Conservation (phyloP, 768 basidiomycete genomes). For the Piloderma croceum region DNA sequence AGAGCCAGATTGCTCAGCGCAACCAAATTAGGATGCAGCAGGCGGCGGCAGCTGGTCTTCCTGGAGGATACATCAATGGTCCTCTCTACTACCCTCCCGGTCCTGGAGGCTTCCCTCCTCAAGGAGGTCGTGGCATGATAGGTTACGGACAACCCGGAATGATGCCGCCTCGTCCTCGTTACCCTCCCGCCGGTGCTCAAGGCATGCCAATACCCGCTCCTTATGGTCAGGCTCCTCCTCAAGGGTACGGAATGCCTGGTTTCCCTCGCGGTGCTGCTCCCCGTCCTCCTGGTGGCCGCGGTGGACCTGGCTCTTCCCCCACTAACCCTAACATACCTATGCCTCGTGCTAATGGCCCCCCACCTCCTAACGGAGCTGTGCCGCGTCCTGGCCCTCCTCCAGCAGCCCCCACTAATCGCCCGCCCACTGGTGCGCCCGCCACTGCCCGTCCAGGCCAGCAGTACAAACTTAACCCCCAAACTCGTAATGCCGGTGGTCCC, state of each 20-base stretch:
- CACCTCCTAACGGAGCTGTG: slow-evolving; percentile 47
- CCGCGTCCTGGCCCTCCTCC: slow-evolving; percentile 43
- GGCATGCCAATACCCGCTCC: slow-evolving; percentile 74
- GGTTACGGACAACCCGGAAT: slow-evolving; percentile 81
- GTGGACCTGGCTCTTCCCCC: slow-evolving; percentile 66
- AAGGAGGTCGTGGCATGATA: slow-evolving; percentile 67
- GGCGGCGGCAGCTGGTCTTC: slow-evolving; percentile 79
- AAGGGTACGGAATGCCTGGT: slow-evolving; percentile 62
- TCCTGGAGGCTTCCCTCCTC: slow-evolving; percentile 76
- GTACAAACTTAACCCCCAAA: slow-evolving; percentile 31
- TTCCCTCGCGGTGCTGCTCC: slow-evolving; percentile 56
- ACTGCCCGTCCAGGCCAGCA: slow-evolving; percentile 32
- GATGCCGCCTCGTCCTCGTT: slow-evolving; percentile 84
- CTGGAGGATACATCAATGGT: slow-evolving; percentile 75
- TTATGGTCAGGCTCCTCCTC: slow-evolving; percentile 69
- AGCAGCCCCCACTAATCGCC: slow-evolving; percentile 39
- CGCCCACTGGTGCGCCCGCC: slow-evolving; percentile 39
- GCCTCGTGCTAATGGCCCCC: slow-evolving; percentile 61
- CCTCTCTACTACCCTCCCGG: slow-evolving; percentile 84
- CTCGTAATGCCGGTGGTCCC: slow-evolving; percentile 28
- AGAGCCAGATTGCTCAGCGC: slow-evolving; percentile 97
- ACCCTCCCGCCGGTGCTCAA: slow-evolving; percentile 63
- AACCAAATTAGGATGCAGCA: slow-evolving; percentile 97
- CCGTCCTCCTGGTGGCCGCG: slow-evolving; percentile 56
- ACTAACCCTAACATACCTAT: slow-evolving; percentile 55